These are phyloP conservation scores for Melastoma candidum DNA, from an alignment of 441 rosid genomes.

Conservation along the genomic window DNA sequence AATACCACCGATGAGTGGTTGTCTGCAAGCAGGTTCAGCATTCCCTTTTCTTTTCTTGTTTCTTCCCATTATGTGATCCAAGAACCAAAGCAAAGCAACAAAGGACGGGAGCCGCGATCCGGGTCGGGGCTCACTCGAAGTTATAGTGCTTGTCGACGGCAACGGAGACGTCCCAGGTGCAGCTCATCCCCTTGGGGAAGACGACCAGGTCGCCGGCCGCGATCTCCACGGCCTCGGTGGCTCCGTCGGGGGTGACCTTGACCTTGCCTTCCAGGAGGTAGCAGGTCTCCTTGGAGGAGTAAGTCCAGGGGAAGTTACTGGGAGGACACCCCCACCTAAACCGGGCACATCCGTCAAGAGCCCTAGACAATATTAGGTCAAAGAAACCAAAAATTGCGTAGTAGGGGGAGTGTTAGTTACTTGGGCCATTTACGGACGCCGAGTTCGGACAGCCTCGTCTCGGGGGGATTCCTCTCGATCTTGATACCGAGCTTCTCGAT, in stretches of 20 bases:
- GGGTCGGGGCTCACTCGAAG: conserved; percentile 15
- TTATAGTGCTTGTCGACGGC: conserved; percentile 47
- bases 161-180: conserved; percentile 45
- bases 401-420: conserved; percentile 18
- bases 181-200: conserved; percentile 59
- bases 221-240: conserved; percentile 36
- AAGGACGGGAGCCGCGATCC: no score
- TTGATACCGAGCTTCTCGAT: conserved; percentile 55
- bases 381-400: no score
- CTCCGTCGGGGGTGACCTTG: conserved; percentile 35
- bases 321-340: conserved; percentile 38
- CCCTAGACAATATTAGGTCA: no score
- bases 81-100: no score
- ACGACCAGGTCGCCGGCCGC: conserved; percentile 51
- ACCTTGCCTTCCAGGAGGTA: conserved; percentile 47
- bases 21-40: no score
- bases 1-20: no score
- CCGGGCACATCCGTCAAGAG: not conserved
- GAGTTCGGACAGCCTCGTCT: conserved; percentile 59
- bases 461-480: conserved; percentile 59
- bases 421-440: conserved; percentile 79
- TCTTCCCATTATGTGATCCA: no score
- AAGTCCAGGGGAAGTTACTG: conserved; percentile 51
- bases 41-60: conserved; percentile 1
- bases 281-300: conserved; percentile 41